These are phyloP conservation scores for Cichorium intybus DNA, from an alignment of 140 eudicot genomes.

Conservation along the genomic window DNA sequence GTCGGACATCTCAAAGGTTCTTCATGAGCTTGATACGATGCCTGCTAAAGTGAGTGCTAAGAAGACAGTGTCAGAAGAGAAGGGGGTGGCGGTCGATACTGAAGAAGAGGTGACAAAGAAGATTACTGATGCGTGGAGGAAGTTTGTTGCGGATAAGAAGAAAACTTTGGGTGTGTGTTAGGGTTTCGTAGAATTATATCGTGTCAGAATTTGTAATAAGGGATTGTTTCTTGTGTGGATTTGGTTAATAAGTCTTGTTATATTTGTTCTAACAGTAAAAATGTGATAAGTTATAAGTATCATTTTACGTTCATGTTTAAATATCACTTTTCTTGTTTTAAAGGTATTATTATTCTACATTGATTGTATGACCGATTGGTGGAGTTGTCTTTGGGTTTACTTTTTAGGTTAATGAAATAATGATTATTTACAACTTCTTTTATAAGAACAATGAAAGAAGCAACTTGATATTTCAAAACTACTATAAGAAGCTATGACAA, in stretches of 20 bases:
- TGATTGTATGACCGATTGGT: too few relatives aligned
- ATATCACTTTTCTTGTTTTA: background rate
- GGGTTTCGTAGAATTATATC: background rate
- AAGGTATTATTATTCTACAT: too few relatives aligned
- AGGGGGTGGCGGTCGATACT: conserved; percentile 22
- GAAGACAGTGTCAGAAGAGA: conserved; percentile 24
- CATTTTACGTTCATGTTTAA: background rate
- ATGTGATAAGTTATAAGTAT: background rate
- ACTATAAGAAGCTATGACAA: too few relatives aligned
- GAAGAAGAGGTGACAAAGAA: conserved; percentile 52
- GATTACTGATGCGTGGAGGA: conserved; percentile 66
- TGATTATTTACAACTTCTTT: too few relatives aligned
- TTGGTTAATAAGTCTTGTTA: background rate
- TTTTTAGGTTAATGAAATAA: too few relatives aligned
- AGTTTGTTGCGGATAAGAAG: conserved; percentile 71
- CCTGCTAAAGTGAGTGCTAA: conserved; percentile 53
- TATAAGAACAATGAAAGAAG: too few relatives aligned
- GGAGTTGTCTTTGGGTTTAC: too few relatives aligned
- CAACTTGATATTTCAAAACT: too few relatives aligned
- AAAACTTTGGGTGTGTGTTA: conserved; percentile 68
- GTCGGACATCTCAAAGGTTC: conserved; percentile 52
- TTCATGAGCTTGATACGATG: conserved; percentile 60
- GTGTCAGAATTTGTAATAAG: background rate
- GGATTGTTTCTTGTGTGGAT: background rate
- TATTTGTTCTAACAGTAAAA: background rate